Percentiles rank a stretch among this genome's conserved stretches.
These are phyloP conservation scores for Corylus americana DNA, from an alignment of 306 rosid genomes.

Conservation along the genomic window DNA sequence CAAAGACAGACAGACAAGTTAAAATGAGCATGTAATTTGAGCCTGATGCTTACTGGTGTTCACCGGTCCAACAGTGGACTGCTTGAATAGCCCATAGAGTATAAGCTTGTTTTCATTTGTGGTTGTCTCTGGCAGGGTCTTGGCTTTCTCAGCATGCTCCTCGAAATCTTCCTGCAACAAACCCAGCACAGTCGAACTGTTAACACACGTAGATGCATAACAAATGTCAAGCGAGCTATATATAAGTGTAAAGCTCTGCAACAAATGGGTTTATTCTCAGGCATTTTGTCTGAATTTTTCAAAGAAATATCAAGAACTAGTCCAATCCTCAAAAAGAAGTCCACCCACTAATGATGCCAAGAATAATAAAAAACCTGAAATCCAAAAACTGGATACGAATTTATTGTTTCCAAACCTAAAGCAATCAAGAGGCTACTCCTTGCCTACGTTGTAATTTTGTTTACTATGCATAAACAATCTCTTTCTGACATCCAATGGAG, in stretches of 20 bases:
- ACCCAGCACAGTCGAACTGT: not conserved
- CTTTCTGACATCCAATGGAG: not conserved
- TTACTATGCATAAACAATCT: not conserved
- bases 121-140: constrained; percentile 64
- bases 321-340: not conserved
- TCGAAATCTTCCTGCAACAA: constrained; percentile 92
- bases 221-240: not conserved
- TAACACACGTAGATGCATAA: not conserved
- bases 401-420: not conserved
- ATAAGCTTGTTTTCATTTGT: constrained; percentile 74
- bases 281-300: not conserved
- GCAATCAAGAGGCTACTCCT: not conserved
- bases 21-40: not conserved
- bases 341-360: not conserved
- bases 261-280: not conserved
- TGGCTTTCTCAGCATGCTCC: constrained; percentile 76
- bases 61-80: constrained; percentile 84
- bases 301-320: not conserved
- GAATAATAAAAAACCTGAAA: not conserved
- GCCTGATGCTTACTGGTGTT: constrained; percentile 58
- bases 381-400: not conserved
- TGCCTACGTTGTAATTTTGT: not conserved
- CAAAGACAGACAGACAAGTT: not conserved
- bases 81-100: constrained; percentile 91
- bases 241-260: not conserved